These are phyloP conservation scores for Paramyrothecium roridum DNA, from an alignment of 2,329 filamentous ascomycete species.

Conservation along the genomic window DNA sequence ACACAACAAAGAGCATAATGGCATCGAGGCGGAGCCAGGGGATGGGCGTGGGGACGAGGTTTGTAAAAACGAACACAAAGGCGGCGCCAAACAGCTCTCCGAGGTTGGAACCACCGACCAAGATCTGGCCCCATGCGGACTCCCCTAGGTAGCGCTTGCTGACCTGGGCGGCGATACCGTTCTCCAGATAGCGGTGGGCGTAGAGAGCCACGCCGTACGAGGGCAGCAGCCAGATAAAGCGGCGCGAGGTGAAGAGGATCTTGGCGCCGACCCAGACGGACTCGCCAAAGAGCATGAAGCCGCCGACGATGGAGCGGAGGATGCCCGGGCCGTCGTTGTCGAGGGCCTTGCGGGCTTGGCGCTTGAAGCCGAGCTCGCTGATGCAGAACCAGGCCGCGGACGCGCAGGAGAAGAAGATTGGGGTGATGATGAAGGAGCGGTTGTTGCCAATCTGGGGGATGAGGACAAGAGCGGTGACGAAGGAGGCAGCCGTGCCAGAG, in stretches of 20 bases:
- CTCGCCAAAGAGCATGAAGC: constrained; percentile 19
- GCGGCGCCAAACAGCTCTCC: constrained; percentile 46
- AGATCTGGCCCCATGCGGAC: constrained; percentile 46
- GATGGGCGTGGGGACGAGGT: constrained; percentile 44
- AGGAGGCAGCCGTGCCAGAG: constrained; percentile 43
- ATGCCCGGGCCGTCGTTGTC: neutral
- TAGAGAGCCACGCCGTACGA: constrained; percentile 47
- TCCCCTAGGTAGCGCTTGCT: constrained; percentile 44
- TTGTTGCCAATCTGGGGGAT: constrained; percentile 49
- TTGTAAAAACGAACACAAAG: constrained; percentile 46
- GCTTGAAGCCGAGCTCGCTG: constrained; percentile 31
- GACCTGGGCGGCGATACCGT: constrained; percentile 41
- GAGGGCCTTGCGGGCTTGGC: neutral
- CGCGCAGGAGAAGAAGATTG: constrained; percentile 41
- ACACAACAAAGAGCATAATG: constrained; percentile 41
- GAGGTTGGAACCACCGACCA: constrained; percentile 47
- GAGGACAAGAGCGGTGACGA: constrained; percentile 45
- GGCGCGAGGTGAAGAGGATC: constrained; percentile 42
- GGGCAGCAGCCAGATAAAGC: constrained; percentile 47
- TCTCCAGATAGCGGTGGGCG: constrained; percentile 48
- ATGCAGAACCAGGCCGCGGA: constrained; percentile 43
- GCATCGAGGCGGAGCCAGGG: constrained; percentile 48
- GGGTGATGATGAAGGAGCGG: constrained; percentile 47
- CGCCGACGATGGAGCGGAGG: neutral
- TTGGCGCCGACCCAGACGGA: constrained; percentile 41